Conservation (phyloP, 1,139 yeast genomes). For the Arxiozyma slooffiae region DNA sequence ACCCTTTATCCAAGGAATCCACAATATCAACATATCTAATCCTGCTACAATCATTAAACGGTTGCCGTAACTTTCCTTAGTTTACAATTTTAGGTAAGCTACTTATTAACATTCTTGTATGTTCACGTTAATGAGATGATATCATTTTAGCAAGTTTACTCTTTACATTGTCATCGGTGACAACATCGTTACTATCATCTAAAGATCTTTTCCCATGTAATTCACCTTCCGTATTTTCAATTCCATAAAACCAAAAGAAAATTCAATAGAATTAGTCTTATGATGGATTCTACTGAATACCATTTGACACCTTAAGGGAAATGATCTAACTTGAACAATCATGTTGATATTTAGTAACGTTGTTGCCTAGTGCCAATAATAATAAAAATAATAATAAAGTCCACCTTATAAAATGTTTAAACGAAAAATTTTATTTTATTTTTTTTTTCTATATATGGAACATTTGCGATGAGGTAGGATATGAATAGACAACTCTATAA, state of each 20-base stretch:
- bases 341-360: background rate
- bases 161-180: background rate
- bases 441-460: background rate
- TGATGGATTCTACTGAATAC: background rate
- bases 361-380: too few species aligned
- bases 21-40: conserved; percentile 33
- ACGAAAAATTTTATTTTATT: background rate
- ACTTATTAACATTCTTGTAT: conserved; percentile 22
- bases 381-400: too few species aligned
- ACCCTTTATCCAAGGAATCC: conserved; percentile 19
- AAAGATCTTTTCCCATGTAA: conserved; percentile 1
- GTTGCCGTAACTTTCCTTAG: conserved; percentile 29
- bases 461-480: background rate
- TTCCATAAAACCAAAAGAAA: background rate
- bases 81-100: conserved; percentile 30
- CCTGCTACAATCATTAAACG: conserved; percentile 58
- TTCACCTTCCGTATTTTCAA: background rate
- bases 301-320: background rate
- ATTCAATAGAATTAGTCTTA: too few species aligned
- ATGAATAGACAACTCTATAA: background rate
- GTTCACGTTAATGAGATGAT: conserved; percentile 15
- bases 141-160: background rate
- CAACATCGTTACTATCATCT: background rate
- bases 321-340: too few species aligned
- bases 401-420: too few species aligned